These are phyloP conservation scores for Aschersonia sp. DNA, from an alignment of 2,329 filamentous ascomycete genomes.

Conservation along the genomic window DNA sequence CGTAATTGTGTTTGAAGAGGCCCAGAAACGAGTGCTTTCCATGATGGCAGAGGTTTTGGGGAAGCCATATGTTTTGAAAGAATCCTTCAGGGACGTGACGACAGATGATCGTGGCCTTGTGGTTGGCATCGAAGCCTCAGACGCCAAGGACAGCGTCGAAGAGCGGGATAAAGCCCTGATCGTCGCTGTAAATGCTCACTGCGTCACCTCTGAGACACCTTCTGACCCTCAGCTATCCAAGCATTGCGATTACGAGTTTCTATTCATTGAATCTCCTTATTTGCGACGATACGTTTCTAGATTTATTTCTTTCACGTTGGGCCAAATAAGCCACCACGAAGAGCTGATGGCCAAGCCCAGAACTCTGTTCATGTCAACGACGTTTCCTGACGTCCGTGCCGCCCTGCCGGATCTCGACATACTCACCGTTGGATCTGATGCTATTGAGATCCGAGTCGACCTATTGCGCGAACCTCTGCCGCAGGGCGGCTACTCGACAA, in stretches of 20 bases:
- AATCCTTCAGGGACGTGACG: constrained; percentile 38
- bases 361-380: constrained; percentile 78
- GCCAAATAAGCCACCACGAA: constrained; percentile 66
- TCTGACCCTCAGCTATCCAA: constrained; percentile 52
- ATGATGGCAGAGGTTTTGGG: constrained; percentile 69
- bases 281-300: constrained; percentile 63
- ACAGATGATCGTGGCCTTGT: constrained; percentile 47
- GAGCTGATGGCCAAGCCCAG: constrained; percentile 63
- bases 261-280: constrained; percentile 62
- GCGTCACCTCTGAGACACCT: constrained; percentile 55
- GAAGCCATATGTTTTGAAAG: constrained; percentile 50
- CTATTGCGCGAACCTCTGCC: constrained; percentile 57
- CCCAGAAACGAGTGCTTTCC: constrained; percentile 60
- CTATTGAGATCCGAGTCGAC: constrained; percentile 74
- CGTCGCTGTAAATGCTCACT: constrained; percentile 63
- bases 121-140: constrained; percentile 45
- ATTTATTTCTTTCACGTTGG: constrained; percentile 66
- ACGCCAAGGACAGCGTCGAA: constrained; percentile 42
- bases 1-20: constrained; percentile 54
- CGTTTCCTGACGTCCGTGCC: constrained; percentile 72
- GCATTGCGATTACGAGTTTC: constrained; percentile 71
- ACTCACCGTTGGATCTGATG: constrained; percentile 72
- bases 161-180: constrained; percentile 43
- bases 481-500: constrained; percentile 44
- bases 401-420: constrained; percentile 79